Evolutionary conservation across 768 basidiomycete genomes (phyloP), one percentile per base, ranked within the genome.

Genomic region (Podaxis mareebaensis): DNA sequence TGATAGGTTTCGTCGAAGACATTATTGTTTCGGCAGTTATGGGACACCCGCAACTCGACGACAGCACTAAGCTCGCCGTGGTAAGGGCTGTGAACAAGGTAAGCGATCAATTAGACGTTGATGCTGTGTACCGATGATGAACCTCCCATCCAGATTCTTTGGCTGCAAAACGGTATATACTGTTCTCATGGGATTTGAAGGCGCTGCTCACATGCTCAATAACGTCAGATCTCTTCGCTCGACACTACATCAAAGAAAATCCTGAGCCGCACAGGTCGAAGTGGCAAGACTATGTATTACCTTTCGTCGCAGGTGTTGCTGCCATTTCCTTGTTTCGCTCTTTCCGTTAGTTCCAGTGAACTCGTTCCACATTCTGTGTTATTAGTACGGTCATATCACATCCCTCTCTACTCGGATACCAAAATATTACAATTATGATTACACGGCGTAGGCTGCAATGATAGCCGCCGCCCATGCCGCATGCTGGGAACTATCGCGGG

Each of bases 61-160:
- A 75, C 1, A 65, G 65, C 7, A 78, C 75, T 5, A 83, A 83
- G 65, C 72, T 75, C 11, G 75, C 74, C 12, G 80, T 81, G 3
- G 68, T 79, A 10, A 69, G 76, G 17, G 79, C 81, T 12, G 69
- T 78, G 11, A 82, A 79, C 66, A 83, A 83, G 76, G 81, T 80
- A 58, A 20, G 73, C 22, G 4, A 15, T 8, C 20, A 49, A 2
- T 38, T n/a, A 8, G 11, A 3, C 11, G 20, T 1, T 49, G 4
- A 44, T 44, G 17, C n/a, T n/a, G 26, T 57, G 40, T 49, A 7
- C 13, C 44, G 30, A 49, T 51, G 33, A 20, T 51, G 33, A 20
- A 12, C 49, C 10, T 1, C 39, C 42, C 20, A 39, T 44, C 22
- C 46, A 82, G 80, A 70, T 82, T 20, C 67, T 82, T n/a, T 81